Evolutionary conservation across 2,329 filamentous ascomycete genomes (phyloP).

Genomic region (Coniochaeta hoffmannii): DNA sequence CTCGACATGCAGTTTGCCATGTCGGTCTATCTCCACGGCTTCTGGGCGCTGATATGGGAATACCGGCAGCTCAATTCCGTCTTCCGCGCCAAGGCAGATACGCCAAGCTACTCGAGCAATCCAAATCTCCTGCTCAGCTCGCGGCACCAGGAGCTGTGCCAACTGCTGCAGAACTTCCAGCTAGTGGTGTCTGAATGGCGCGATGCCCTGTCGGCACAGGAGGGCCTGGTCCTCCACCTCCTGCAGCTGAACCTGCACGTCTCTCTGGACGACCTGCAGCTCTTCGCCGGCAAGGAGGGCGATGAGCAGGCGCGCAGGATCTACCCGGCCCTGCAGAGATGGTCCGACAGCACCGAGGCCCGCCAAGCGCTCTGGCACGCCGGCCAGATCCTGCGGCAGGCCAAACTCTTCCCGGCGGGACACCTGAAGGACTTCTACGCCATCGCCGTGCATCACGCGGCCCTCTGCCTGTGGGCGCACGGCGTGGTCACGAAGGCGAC

Average conservation of each 20-base stretch:
- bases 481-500: constrained; percentile 47
- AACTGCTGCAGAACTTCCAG: constrained; percentile 44
- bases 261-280: constrained; percentile 56
- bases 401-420: constrained; percentile 43
- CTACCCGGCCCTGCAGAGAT: constrained; percentile 51
- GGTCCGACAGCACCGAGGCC: constrained; percentile 47
- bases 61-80: constrained; percentile 52
- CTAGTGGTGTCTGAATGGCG: constrained; percentile 33
- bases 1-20: constrained; percentile 51
- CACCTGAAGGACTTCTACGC: constrained; percentile 59
- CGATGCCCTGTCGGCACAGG: constrained; percentile 34
- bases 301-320: constrained; percentile 56
- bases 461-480: constrained; percentile 62
- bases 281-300: constrained; percentile 61
- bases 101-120: constrained; percentile 28
- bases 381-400: constrained; percentile 57
- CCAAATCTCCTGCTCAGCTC: constrained; percentile 41
- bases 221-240: constrained; percentile 42
- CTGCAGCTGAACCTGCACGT: constrained; percentile 58
- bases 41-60: constrained; percentile 60
- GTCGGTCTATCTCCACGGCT: constrained; percentile 55
- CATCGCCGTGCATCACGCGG: constrained; percentile 61
- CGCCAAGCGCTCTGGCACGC: constrained; percentile 60
- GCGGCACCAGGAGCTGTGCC: constrained; percentile 55
- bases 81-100: constrained; percentile 38